These are phyloP conservation scores for Glaciozyma antarctica DNA, from an alignment of 768 basidiomycete genomes.

Conservation along the genomic window DNA sequence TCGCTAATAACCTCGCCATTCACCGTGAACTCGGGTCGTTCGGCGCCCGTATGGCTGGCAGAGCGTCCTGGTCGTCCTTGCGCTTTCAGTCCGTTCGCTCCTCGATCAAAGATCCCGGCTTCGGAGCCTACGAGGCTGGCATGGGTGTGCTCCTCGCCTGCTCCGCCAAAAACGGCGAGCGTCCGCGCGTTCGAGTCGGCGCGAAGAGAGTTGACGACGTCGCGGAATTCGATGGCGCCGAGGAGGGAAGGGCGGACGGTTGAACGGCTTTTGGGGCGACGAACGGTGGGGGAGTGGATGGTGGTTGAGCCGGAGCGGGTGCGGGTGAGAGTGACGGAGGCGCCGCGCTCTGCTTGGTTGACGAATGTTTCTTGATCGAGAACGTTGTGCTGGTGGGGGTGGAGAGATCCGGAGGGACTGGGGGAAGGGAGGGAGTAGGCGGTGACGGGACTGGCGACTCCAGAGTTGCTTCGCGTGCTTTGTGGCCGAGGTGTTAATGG, in stretches of 20 bases:
- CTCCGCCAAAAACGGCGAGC: constrained; percentile 21
- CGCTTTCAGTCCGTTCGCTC: background rate
- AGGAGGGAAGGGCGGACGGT: constrained; percentile 55
- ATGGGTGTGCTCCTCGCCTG: constrained; percentile 7
- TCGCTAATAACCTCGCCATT: background rate
- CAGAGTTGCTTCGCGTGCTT: background rate
- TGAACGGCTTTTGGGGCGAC: background rate
- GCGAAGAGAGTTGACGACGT: constrained; percentile 72
- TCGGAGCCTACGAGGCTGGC: background rate
- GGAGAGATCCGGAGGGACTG: background rate
- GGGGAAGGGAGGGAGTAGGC: constrained; percentile 38
- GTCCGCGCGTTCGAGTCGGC: constrained; percentile 51
- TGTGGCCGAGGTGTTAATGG: background rate
- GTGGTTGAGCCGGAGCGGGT: constrained; percentile 3
- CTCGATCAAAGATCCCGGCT: background rate
- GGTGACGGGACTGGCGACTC: constrained; percentile 45
- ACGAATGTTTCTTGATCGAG: background rate
- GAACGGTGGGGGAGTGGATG: background rate
- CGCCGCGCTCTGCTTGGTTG: constrained; percentile 2
- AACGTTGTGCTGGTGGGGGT: constrained; percentile 1
- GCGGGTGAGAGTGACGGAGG: constrained; percentile 3
- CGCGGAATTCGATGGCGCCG: constrained; percentile 89
- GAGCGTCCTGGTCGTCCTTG: background rate
- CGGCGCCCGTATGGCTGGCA: background rate
- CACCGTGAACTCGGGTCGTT: background rate